Conservation (phyloP, 2,329 filamentous ascomycete species). For the Pseudocercospora fuligena region DNA sequence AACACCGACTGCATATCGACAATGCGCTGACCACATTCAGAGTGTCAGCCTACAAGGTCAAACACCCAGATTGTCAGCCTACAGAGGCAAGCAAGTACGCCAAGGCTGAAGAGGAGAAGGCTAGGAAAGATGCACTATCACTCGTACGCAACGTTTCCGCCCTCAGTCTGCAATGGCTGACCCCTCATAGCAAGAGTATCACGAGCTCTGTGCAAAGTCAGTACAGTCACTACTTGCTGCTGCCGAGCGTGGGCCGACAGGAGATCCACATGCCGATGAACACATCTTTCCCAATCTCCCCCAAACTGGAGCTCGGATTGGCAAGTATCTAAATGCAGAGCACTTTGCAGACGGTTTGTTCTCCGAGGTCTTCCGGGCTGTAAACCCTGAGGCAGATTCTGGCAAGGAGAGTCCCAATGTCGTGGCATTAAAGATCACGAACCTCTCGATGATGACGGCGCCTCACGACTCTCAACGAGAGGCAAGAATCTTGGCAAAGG, state of each 20-base stretch:
- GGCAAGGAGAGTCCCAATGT: constrained; percentile 35
- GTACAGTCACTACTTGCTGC: constrained; percentile 37
- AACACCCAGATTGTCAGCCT: constrained; percentile 50
- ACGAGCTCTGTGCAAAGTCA: constrained; percentile 45
- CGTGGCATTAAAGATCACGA: constrained; percentile 85
- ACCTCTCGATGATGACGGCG: constrained; percentile 70
- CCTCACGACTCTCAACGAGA: constrained; percentile 86
- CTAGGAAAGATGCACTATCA: constrained; percentile 63
- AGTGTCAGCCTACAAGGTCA: constrained; percentile 54
- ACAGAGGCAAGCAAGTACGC: constrained; percentile 62
- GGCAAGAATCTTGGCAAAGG: constrained; percentile 68
- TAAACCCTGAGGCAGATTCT: constrained; percentile 40
- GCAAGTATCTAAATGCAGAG: constrained; percentile 60
- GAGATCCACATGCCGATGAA: constrained; percentile 36
- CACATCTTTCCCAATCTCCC: constrained; percentile 38
- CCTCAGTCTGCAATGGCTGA: constrained; percentile 33
- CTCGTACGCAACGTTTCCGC: constrained; percentile 52
- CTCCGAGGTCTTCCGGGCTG: constrained; percentile 78
- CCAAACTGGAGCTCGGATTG: constrained; percentile 51
- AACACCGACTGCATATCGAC: background rate
- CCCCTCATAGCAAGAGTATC: constrained; percentile 61
- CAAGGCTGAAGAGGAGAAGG: constrained; percentile 68
- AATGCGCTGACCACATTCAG: constrained; percentile 41
- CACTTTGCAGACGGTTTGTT: constrained; percentile 72
- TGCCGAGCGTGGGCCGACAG: constrained; percentile 38